Conservation (phyloP, 306 rosid species). For the Albizia julibrissin region DNA sequence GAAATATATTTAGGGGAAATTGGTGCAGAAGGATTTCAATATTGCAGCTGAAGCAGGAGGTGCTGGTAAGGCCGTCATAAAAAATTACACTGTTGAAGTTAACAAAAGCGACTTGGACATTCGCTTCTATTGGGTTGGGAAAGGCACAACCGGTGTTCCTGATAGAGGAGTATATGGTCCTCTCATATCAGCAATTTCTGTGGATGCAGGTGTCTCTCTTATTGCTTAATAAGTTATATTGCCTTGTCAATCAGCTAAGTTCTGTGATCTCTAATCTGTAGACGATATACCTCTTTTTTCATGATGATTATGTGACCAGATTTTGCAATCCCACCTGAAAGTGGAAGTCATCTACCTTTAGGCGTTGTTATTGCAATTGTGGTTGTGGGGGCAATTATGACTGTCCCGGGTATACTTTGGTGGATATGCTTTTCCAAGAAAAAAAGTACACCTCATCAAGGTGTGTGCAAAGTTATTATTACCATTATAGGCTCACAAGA, state of each 20-base stretch:
- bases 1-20: conserved; percentile 29
- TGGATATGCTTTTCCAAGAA: not conserved
- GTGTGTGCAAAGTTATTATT: not conserved
- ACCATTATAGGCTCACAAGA: not conserved
- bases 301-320: not conserved
- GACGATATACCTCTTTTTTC: not conserved
- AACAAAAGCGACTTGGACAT: conserved; percentile 30
- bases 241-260: not conserved
- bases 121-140: not conserved
- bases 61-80: not conserved
- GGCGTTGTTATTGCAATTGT: not conserved
- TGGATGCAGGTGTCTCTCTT: not conserved
- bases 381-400: not conserved
- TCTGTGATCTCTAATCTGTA: not conserved
- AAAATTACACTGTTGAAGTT: not conserved
- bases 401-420: not conserved
- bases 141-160: not conserved
- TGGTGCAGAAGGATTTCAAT: conserved; percentile 37
- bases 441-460: not conserved
- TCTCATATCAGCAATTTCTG: not conserved
- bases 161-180: not conserved
- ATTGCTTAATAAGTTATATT: not conserved
- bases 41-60: conserved; percentile 35
- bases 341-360: not conserved
- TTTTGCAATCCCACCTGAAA: not conserved